These are phyloP conservation scores for Neofusicoccum ribis DNA, from an alignment of 2,329 filamentous ascomycete genomes.

Conservation along the genomic window DNA sequence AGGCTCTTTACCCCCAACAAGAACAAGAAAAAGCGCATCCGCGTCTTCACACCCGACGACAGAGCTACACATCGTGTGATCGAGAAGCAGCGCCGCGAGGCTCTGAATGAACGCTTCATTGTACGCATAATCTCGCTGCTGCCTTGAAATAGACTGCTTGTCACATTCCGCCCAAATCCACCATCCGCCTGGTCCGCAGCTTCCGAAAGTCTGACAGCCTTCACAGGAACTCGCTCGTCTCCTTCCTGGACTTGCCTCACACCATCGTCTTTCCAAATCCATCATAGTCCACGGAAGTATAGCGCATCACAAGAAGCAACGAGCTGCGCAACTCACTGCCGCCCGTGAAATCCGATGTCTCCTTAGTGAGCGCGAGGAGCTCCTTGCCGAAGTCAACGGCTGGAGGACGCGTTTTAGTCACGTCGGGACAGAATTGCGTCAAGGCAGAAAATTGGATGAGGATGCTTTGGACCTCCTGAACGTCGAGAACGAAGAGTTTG, in stretches of 20 bases:
- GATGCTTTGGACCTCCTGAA: constrained; percentile 17
- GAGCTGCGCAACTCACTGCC: constrained; percentile 21
- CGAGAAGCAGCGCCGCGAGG: constrained; percentile 27
- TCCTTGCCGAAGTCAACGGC: constrained; percentile 24
- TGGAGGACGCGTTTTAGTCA: constrained; percentile 21
- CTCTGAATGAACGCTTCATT: constrained; percentile 27
- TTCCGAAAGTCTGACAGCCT: not conserved
- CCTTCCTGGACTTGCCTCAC: constrained; percentile 23
- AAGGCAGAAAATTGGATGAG: constrained; percentile 19
- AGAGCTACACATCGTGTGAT: constrained; percentile 28
- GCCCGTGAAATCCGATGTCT: constrained; percentile 21
- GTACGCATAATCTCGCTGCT: constrained; percentile 18
- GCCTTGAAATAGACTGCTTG: not conserved
- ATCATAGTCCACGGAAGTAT: constrained; percentile 28
- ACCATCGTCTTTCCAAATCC: constrained; percentile 27
- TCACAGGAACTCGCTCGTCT: constrained; percentile 27
- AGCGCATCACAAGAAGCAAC: constrained; percentile 22
- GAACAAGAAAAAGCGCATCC: constrained; percentile 25
- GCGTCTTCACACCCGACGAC: constrained; percentile 27
- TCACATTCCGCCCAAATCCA: not conserved
- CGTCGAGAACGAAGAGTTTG: constrained; percentile 24
- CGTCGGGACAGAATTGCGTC: not conserved
- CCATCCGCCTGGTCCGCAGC: not conserved
- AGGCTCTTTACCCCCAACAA: not conserved
- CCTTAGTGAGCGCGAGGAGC: constrained; percentile 24